These are phyloP conservation scores for Strigomonas culicis DNA, from an alignment of 208 protist genomes.

Conservation along the genomic window DNA sequence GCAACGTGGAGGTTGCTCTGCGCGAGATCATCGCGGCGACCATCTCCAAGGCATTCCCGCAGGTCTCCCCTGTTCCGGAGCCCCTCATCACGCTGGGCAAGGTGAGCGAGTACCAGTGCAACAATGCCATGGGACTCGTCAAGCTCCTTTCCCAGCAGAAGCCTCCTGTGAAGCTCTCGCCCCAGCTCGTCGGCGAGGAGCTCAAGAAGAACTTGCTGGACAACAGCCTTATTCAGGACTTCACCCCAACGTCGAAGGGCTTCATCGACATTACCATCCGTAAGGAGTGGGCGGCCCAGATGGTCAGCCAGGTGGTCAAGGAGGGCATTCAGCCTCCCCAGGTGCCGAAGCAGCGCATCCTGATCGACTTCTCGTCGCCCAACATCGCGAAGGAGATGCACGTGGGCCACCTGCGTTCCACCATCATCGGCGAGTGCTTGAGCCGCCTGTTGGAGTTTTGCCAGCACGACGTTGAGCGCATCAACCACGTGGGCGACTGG, in stretches of 20 bases:
- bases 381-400: constrained; percentile 99
- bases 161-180: constrained; percentile 81
- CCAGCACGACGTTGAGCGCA: constrained; percentile 90
- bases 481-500: constrained; percentile 99
- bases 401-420: constrained; percentile 97
- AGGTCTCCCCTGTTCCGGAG: constrained; percentile 43
- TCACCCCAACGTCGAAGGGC: constrained; percentile 86
- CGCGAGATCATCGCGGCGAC: constrained; percentile 70
- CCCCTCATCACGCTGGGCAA: constrained; percentile 78
- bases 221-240: constrained; percentile 82
- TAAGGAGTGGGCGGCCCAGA: constrained; percentile 50
- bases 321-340: constrained; percentile 68
- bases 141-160: constrained; percentile 81
- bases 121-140: constrained; percentile 92
- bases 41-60: constrained; percentile 82
- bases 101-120: constrained; percentile 94
- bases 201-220: constrained; percentile 71
- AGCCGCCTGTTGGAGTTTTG: constrained; percentile 93
- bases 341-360: constrained; percentile 61
- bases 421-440: constrained; percentile 97
- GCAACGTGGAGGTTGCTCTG: constrained; percentile 80
- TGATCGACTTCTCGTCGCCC: constrained; percentile 97
- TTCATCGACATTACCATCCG: constrained; percentile 93
- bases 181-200: constrained; percentile 77
- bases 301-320: constrained; percentile 46